phyloP scores from a whole-genome alignment of 1,139 yeast species.

The Taiozyma sp. region DNA sequence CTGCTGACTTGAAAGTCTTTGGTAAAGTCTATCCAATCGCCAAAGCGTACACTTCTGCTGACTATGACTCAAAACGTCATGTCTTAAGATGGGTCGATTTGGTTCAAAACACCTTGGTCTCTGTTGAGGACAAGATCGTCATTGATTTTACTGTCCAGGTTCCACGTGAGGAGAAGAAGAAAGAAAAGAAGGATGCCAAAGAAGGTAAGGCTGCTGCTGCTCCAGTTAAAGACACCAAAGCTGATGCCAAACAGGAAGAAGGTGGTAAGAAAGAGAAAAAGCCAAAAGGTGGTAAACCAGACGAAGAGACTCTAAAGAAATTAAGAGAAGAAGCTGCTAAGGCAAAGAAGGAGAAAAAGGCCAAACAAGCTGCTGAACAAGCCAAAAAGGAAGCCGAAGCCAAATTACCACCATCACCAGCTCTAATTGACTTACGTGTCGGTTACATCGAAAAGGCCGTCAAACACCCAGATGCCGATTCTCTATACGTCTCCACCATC shows the following conservation, averaged over 20 bases:
- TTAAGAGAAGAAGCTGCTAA: slow-evolving; percentile 67
- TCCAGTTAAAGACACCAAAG: slow-evolving; percentile 25
- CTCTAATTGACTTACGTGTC: slow-evolving; percentile 87
- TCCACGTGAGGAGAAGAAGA: slow-evolving; percentile 64
- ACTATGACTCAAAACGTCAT: slow-evolving; percentile 67
- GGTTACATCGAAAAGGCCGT: slow-evolving; percentile 96
- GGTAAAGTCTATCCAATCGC: slow-evolving; percentile 60
- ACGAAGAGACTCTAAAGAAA: slow-evolving; percentile 61
- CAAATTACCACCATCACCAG: slow-evolving; percentile 65
- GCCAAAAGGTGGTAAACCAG: slow-evolving; percentile 39
- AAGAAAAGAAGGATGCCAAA: slow-evolving; percentile 45
- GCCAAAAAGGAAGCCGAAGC: slow-evolving; percentile 48
- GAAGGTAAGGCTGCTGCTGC: slow-evolving; percentile 25
- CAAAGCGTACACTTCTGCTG: slow-evolving; percentile 42
- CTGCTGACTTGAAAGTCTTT: slow-evolving; percentile 66
- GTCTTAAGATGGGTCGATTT: slow-evolving; percentile 88
- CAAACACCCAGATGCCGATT: slow-evolving; percentile 97
- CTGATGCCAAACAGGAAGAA: slow-evolving; percentile 13
- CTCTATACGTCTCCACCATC: slow-evolving; percentile 92
- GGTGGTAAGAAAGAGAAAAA: slow-evolving; percentile 27
- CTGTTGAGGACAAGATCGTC: slow-evolving; percentile 44
- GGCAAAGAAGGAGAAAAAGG: slow-evolving; percentile 72
- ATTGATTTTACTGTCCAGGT: slow-evolving; percentile 58
- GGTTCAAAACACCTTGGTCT: slow-evolving; percentile 61
- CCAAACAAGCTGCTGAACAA: slow-evolving; percentile 57